These are phyloP conservation scores for Fusarium globosum DNA, from an alignment of 2,329 filamentous ascomycete genomes.

Conservation along the genomic window DNA sequence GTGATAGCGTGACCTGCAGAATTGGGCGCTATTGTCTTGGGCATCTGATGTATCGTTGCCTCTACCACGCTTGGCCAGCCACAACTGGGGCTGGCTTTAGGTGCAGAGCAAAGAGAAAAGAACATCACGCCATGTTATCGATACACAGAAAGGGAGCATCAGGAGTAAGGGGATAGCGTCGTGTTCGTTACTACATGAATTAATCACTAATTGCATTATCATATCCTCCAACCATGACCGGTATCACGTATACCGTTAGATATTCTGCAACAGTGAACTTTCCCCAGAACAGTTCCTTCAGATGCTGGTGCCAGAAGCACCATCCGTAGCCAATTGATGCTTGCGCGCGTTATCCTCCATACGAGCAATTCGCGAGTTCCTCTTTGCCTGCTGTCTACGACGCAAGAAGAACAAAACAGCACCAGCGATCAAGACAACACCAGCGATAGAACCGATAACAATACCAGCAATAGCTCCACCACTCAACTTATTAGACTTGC, in stretches of 20 bases:
- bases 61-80: background rate
- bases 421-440: constrained; percentile 68
- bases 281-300: accelerated
- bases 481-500: constrained; percentile 71
- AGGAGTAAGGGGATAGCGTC: background rate
- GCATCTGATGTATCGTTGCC: background rate
- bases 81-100: background rate
- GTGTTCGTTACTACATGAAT: background rate
- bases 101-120: background rate
- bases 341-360: constrained; percentile 34
- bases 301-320: background rate
- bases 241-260: background rate
- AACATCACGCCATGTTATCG: background rate
- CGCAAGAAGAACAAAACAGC: constrained; percentile 67
- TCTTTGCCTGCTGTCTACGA: constrained; percentile 38
- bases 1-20: background rate
- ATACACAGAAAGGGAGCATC: background rate
- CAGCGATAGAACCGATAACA: constrained; percentile 75
- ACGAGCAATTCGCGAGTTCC: constrained; percentile 26
- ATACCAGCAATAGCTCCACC: constrained; percentile 80
- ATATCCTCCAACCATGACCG: background rate
- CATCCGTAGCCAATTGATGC: constrained; percentile 27
- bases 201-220: background rate
- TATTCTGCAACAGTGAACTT: background rate
- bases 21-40: background rate